Evolutionary conservation across 768 basidiomycete species (phyloP), one percentile per base, ranked within the genome.

Genomic region (Amanita exitialis): DNA sequence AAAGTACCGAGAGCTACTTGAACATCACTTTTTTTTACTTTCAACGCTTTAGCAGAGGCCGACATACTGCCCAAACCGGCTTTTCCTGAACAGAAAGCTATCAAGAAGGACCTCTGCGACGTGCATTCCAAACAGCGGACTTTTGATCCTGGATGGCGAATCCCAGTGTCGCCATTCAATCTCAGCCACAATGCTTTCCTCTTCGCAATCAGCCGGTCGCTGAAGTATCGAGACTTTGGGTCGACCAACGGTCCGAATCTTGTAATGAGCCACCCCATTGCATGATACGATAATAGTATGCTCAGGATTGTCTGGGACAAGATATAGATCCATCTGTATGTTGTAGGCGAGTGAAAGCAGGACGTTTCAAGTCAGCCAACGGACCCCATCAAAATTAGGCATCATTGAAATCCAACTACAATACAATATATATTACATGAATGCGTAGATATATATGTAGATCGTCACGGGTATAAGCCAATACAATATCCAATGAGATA

Each of bases 301-400:
- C 55, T 73, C 67, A 6, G 75, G 75, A 54, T 78, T 70, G 59
- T 78, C 74, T 25, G 72, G 74, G 15, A 73, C 61, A 44, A 80
- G 70, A 59, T 75, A 78, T 13, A 79, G 64, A 49, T 78, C 73
- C 77, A 80, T 78, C 9, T 30, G 30, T n/a, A n/a, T n/a, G n/a
- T n/a, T n/a, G 38, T 36, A 36, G 30, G n/a, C 35, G 20, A 13
- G 36, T 49, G 35, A 6, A 16, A 34, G 32, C 6, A 46, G 4
- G 21, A 6, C 6, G 8, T 12, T 28, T n/a, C 20, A 23, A 5
- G 44, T 35, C 18, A 47, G 45, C 32, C 32, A 35, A 12, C 45
- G 18, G 45, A 36, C 23, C 18, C n/a, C 21, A 47, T 47, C 35
- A 13, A 36, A 47, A 47, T 36, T 47, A 36, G 34, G 25, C 18